A percentile compares a stretch with the other conserved stretches of the same genome.
Conservation (phyloP, 2,329 filamentous ascomycete genomes). For the Talaromyces rugulosus region DNA sequence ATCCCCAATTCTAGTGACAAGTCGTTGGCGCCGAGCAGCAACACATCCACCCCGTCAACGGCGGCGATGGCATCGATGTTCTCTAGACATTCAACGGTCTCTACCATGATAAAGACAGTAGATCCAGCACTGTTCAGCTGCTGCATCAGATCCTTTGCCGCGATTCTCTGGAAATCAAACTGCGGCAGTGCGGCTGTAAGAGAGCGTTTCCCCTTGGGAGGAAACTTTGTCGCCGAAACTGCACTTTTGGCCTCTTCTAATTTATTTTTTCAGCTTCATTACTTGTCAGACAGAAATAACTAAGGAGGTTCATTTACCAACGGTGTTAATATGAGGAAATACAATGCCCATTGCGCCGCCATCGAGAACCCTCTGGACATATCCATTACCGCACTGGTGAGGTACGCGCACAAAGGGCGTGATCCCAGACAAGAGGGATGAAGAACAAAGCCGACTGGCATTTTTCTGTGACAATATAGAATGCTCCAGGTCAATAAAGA, state of each 20-base stretch:
- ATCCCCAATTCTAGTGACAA: conserved; percentile 1
- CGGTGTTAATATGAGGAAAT: conserved; percentile 1
- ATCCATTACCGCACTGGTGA: conserved; percentile 1
- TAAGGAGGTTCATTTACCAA: neutral
- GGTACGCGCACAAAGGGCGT: conserved; percentile 3
- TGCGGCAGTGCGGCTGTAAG: neutral
- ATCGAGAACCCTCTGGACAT: conserved; percentile 3
- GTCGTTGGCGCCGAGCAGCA: conserved; percentile 2
- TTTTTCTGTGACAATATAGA: conserved; percentile 12
- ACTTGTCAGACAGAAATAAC: neutral
- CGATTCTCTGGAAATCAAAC: neutral
- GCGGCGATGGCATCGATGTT: conserved; percentile 4
- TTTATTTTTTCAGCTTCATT: neutral
- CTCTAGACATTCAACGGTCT: neutral
- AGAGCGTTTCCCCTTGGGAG: conserved; percentile 1
- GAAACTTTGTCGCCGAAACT: neutral
- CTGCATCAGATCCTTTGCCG: neutral
- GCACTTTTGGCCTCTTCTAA: neutral
- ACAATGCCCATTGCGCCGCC: conserved; percentile 1
- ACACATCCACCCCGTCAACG: conserved; percentile 1
- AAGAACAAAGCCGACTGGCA: neutral
- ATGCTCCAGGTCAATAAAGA: conserved; percentile 41
- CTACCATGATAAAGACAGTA: conserved; percentile 1
- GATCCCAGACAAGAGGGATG: neutral
- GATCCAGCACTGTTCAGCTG: conserved; percentile 1